These are phyloP conservation scores for Nitzschia sp. DNA, from an alignment of 108 stramenopile genomes.

Conservation along the genomic window DNA sequence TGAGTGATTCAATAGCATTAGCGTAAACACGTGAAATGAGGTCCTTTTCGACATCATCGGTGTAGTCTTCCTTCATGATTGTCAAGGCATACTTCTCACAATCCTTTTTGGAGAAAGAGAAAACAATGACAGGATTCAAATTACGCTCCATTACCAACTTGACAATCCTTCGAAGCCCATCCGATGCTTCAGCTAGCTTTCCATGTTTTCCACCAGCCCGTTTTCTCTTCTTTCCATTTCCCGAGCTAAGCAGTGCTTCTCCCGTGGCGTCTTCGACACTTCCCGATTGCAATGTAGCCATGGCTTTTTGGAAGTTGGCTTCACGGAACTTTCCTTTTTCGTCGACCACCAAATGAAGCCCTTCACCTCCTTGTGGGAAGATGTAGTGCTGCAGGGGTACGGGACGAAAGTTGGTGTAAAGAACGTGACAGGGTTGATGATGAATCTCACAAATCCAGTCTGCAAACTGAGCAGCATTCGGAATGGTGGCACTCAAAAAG, in stretches of 20 bases:
- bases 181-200: conserved; percentile 55
- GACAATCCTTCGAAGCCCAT: conserved; percentile 92
- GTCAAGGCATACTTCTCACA: conserved; percentile 92
- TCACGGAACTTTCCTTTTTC: conserved; percentile 95
- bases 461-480: conserved; percentile 93
- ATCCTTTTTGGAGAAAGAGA: conserved; percentile 98
- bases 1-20: conserved; percentile 94
- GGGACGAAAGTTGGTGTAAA: conserved; percentile 99
- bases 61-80: conserved; percentile 90
- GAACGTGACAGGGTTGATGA: conserved; percentile 99
- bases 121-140: conserved; percentile 96
- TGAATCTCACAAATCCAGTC: conserved; percentile 92
- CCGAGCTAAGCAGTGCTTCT: conserved; percentile 69
- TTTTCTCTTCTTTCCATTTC: conserved; percentile 73
- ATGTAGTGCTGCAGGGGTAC: conserved; percentile 97
- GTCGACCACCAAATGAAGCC: conserved; percentile 96
- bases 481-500: conserved; percentile 98
- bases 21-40: conserved; percentile 92
- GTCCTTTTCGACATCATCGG: conserved; percentile 94
- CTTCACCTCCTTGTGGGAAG: conserved; percentile 92
- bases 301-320: conserved; percentile 94
- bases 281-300: conserved; percentile 73
- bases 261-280: conserved; percentile 52
- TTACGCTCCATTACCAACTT: conserved; percentile 92
- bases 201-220: conserved; percentile 44